Conservation (phyloP, 2,329 filamentous ascomycete species). For the Curvularia lunata region DNA sequence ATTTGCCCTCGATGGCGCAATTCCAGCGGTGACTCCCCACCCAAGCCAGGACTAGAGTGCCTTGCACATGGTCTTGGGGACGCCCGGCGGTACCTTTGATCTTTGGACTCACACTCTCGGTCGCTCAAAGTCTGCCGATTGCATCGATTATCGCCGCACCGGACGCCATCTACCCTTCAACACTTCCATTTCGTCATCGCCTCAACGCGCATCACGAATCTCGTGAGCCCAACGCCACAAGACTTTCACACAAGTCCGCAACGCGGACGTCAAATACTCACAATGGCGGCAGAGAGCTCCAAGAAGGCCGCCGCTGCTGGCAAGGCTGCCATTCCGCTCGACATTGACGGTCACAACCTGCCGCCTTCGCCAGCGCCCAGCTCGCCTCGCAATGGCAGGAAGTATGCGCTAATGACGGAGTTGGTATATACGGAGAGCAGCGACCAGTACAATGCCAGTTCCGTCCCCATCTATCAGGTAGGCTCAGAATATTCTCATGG, state of each 20-base stretch:
- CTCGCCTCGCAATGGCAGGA: slow-evolving; percentile 81
- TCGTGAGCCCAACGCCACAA: slow-evolving; percentile 16
- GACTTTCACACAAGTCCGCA: slow-evolving; percentile 19
- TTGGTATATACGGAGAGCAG: slow-evolving; percentile 94
- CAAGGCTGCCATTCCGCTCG: slow-evolving; percentile 50
- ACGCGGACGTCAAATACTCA: slow-evolving; percentile 15
- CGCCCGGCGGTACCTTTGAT: slow-evolving; percentile 10
- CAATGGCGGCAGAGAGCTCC: slow-evolving; percentile 44
- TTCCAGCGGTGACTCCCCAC: slow-evolving; percentile 45
- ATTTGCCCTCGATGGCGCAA: slow-evolving; percentile 42
- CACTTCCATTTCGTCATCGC: slow-evolving; percentile 19
- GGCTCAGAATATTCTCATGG: neutral
- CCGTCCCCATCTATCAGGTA: slow-evolving; percentile 93
- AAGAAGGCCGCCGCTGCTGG: slow-evolving; percentile 47
- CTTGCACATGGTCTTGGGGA: slow-evolving; percentile 29
- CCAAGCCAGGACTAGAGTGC: slow-evolving; percentile 33
- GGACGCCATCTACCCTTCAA: slow-evolving; percentile 3
- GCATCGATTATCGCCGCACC: slow-evolving; percentile 1
- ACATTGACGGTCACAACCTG: slow-evolving; percentile 50
- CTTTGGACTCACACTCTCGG: slow-evolving; percentile 9
- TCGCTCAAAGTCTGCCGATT: slow-evolving; percentile 3
- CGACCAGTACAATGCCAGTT: slow-evolving; percentile 97
- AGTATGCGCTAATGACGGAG: slow-evolving; percentile 94
- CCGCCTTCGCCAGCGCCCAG: slow-evolving; percentile 82
- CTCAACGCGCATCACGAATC: slow-evolving; percentile 24